These are phyloP conservation scores for Talaromyces pinophilus DNA, from an alignment of 2,329 filamentous ascomycete genomes.

Conservation along the genomic window DNA sequence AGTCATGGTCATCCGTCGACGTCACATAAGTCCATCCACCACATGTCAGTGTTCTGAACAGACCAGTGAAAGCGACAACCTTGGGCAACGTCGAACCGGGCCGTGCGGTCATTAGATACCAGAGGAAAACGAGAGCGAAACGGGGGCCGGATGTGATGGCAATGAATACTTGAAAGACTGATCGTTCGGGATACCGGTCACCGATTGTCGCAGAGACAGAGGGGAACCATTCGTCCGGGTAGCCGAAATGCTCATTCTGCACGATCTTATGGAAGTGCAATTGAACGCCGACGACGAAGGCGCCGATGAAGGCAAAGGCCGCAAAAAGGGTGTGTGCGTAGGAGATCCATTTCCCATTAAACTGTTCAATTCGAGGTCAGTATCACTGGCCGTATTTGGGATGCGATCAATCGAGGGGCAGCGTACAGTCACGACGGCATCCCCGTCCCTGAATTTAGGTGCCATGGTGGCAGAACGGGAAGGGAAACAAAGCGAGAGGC, in stretches of 20 bases:
- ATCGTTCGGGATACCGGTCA: slow-evolving; percentile 93
- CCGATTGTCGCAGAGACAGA: slow-evolving; percentile 96
- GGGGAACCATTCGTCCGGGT: slow-evolving; percentile 94
- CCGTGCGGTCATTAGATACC: slow-evolving; percentile 83
- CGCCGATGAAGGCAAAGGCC: slow-evolving; percentile 82
- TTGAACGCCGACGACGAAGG: slow-evolving; percentile 74
- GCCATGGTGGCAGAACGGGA: slow-evolving; percentile 52
- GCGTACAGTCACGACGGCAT: slow-evolving; percentile 61
- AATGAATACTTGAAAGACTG: slow-evolving; percentile 96
- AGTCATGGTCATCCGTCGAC: slow-evolving; percentile 96
- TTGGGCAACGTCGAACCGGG: slow-evolving; percentile 76
- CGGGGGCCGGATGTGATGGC: slow-evolving; percentile 92
- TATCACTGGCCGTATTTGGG: background rate
- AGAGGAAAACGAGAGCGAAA: slow-evolving; percentile 85
- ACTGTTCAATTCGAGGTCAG: slow-evolving; percentile 37
- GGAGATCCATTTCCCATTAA: slow-evolving; percentile 88
- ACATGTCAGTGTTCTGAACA: slow-evolving; percentile 89
- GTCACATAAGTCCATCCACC: slow-evolving; percentile 99
- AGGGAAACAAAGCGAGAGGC: slow-evolving; percentile 23
- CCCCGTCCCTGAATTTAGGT: slow-evolving; percentile 63
- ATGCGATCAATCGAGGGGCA: slow-evolving; percentile 30
- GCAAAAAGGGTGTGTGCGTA: slow-evolving; percentile 82
- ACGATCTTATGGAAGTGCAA: slow-evolving; percentile 98
- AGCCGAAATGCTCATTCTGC: slow-evolving; percentile 92
- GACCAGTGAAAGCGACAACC: slow-evolving; percentile 74